Evolutionary conservation across 306 rosid genomes (phyloP), one percentile per base, ranked within the genome.

Genomic region (Purshia tridentata): DNA sequence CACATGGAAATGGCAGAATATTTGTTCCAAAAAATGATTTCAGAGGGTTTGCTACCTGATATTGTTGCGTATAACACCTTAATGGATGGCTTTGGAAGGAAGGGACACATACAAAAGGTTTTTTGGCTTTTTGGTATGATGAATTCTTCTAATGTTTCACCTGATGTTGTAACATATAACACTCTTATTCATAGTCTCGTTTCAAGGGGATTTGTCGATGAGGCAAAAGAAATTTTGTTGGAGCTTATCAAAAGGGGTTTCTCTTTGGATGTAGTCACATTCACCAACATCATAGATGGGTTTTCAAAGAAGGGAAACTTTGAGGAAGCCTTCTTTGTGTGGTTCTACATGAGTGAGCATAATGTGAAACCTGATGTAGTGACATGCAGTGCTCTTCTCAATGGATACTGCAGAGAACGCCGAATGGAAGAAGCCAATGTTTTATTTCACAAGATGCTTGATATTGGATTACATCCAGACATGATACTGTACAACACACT

Each of bases 341-440:
- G 86, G 86, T 60, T 45, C 65, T 65, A 72, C 67, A 82, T 82
- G 86, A 59, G 69, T 5, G 83, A 82, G 59, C 70, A 82, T 37
- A 49, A 42, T 48, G 78, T 82, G 63, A 75, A 78, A 70, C 86
- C 86, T 11, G 86, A 82, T 60, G 86, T 78, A 39, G 83, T 82
- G 70, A 78, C 86, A 29, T 82, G 83, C 69, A 78, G 78, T 72
- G 81, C 83, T 13, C 76, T 82, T 71, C 83, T 82, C 56, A 66
- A 52, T 59, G 86, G 81, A 29, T 78, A 82, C 65, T 82, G 83
- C 49, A 79, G 67, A 56, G 79, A 72, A 60, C 64, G 6, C 15
- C 80, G 54, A 12, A 70, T 78, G 46, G 83, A 78, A 42, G 81
- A 82, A 61, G 86, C 86, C 66, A 78, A 47, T 44, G 65, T 51